A percentile compares a stretch with the other conserved stretches of the same genome.
phyloP scores from a whole-genome alignment of 176 grass and related monocot species.

The Carex pumila region DNA sequence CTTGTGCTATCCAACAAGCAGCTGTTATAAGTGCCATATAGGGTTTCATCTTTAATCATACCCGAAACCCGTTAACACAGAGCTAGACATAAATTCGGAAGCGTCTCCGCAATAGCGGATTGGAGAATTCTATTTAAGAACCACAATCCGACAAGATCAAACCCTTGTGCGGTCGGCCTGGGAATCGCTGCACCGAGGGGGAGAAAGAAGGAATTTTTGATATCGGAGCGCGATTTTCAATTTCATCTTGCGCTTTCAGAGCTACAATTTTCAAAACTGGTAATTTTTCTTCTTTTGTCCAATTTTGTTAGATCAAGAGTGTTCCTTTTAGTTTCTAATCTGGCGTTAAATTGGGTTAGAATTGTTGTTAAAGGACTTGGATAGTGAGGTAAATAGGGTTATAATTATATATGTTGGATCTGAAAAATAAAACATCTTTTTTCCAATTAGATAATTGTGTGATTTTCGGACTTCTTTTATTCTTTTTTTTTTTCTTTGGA shows the following conservation, averaged over 20 bases:
- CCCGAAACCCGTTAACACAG: not conserved
- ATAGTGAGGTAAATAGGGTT: not conserved
- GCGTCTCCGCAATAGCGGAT: not conserved
- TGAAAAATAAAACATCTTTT: not conserved
- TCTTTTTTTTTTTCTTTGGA: not conserved
- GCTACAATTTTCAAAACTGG: not conserved
- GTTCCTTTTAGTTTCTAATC: not conserved
- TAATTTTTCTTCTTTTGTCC: not conserved
- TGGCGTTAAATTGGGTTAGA: not conserved
- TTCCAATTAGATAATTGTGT: not conserved
- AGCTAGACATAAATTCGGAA: not conserved
- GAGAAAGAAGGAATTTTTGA: not conserved
- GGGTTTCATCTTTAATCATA: not conserved
- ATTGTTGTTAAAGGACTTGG: not conserved
- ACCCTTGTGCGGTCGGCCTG: not conserved
- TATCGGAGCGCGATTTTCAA: not conserved
- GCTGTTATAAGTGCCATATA: not conserved
- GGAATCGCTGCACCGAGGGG: not conserved
- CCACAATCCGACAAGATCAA: too few species aligned
- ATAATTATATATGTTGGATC: not conserved
- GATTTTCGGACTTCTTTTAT: not conserved
- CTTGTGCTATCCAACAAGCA: not conserved
- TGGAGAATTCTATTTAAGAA: not conserved
- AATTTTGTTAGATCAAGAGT: not conserved
- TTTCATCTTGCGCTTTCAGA: not conserved